Conservation (phyloP, 345 rosid species). For the Hevea brasiliensis region DNA sequence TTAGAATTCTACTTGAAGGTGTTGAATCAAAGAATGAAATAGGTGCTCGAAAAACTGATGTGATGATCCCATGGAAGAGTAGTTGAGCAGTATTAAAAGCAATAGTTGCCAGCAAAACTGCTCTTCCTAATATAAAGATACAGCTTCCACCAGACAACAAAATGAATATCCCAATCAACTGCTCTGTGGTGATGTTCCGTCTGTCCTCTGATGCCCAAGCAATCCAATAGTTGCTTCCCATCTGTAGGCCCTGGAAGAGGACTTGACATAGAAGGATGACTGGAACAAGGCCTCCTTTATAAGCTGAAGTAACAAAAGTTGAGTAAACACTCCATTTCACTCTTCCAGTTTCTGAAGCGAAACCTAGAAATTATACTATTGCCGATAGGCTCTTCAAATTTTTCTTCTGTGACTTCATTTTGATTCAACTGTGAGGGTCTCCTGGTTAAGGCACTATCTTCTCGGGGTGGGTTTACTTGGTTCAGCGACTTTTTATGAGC, state of each 20-base stretch:
- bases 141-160: slow-evolving; percentile 67
- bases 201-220: slow-evolving; percentile 62
- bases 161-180: slow-evolving; percentile 50
- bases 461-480: slow-evolving; percentile 44
- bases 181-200: slow-evolving; percentile 27
- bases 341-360: slow-evolving; percentile 53
- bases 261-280: slow-evolving; percentile 50
- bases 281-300: slow-evolving; percentile 51
- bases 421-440: slow-evolving; percentile 29
- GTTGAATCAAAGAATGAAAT: slow-evolving; percentile 69
- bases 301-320: slow-evolving; percentile 48
- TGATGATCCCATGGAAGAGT: slow-evolving; percentile 58
- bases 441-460: slow-evolving; percentile 12
- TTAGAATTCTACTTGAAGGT: slow-evolving; percentile 66
- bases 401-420: slow-evolving; percentile 48
- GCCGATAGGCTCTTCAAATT: slow-evolving; percentile 18
- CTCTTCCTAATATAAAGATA: slow-evolving; percentile 62
- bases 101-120: slow-evolving; percentile 55
- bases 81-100: slow-evolving; percentile 60
- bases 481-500: slow-evolving; percentile 62
- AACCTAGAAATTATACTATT: slow-evolving; percentile 16
- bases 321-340: slow-evolving; percentile 69
- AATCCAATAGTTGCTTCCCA: slow-evolving; percentile 75
- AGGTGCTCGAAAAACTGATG: slow-evolving; percentile 59
- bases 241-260: slow-evolving; percentile 65